Conservation (phyloP, 139 green algal species). For the Chlamydomonas applanata region DNA sequence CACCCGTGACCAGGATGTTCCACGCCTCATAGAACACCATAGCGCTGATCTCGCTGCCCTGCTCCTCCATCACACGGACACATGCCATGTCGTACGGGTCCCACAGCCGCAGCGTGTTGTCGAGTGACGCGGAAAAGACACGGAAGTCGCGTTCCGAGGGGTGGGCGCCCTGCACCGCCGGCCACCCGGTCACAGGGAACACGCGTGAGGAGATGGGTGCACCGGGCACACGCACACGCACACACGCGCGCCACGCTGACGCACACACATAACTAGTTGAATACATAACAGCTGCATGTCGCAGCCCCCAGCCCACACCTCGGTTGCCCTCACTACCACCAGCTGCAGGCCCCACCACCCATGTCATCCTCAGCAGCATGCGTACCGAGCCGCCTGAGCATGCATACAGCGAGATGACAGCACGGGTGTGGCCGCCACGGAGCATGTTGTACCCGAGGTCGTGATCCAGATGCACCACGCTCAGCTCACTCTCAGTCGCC, state of each 20-base stretch:
- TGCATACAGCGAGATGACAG: constrained; percentile 51
- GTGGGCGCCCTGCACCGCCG: constrained; percentile 1
- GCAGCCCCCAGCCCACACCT: too few relatives aligned
- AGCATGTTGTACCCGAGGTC: constrained; percentile 64
- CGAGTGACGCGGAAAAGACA: constrained; percentile 25
- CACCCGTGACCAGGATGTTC: constrained; percentile 53
- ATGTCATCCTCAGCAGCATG: too few relatives aligned
- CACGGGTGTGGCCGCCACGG: constrained; percentile 50
- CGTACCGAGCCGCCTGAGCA: constrained; percentile 56
- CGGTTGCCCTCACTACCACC: too few relatives aligned
- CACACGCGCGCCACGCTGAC: background rate
- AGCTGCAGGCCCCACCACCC: too few relatives aligned
- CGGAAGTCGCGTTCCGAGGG: constrained; percentile 26
- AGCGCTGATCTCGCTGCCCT: constrained; percentile 46
- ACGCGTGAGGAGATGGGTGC: background rate
- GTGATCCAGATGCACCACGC: constrained; percentile 39
- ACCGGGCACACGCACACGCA: background rate
- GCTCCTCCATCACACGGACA: constrained; percentile 50
- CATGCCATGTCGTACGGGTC: constrained; percentile 64
- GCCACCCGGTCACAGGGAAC: background rate
- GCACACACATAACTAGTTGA: too few relatives aligned
- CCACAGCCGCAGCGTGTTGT: constrained; percentile 57
- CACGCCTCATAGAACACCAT: constrained; percentile 58
- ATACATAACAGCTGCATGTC: background rate
- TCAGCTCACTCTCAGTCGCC: constrained; percentile 4